Evolutionary conservation across 192 early-diverging fungal species (phyloP).

Genomic region (Borealophlyctis nickersoniae): DNA sequence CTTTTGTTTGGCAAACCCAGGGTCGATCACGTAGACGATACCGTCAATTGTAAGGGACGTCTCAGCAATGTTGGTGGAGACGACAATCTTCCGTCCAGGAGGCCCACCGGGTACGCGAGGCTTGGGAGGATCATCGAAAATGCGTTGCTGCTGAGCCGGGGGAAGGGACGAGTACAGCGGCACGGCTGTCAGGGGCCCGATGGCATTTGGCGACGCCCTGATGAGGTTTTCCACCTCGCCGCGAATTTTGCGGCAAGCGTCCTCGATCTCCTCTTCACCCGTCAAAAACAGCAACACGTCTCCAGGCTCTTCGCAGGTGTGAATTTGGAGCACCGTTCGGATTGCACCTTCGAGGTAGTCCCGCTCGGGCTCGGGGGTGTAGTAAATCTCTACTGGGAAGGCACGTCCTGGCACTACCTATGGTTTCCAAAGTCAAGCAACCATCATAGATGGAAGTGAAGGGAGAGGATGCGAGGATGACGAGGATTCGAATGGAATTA

Average conservation of each 20-base stretch:
- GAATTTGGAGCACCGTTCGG: slow-evolving; percentile 91
- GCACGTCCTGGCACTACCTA: slow-evolving; percentile 88
- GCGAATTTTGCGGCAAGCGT: slow-evolving; percentile 83
- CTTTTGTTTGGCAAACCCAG: slow-evolving; percentile 99
- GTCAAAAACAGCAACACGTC: slow-evolving; percentile 97
- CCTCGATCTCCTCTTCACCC: slow-evolving; percentile 98
- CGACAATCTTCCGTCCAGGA: slow-evolving; percentile 93
- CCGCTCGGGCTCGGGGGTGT: slow-evolving; percentile 94
- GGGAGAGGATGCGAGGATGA: neutral
- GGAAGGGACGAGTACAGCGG: slow-evolving; percentile 93
- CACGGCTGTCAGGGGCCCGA: slow-evolving; percentile 81
- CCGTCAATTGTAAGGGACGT: slow-evolving; percentile 98
- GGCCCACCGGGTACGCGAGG: slow-evolving; percentile 72
- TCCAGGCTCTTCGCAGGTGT: slow-evolving; percentile 87
- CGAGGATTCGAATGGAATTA: neutral
- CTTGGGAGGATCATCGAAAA: slow-evolving; percentile 88
- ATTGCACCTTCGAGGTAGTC: slow-evolving; percentile 98
- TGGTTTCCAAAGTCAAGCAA: neutral
- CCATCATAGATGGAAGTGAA: neutral
- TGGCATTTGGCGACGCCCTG: slow-evolving; percentile 49
- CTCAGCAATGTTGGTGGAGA: slow-evolving; percentile 97
- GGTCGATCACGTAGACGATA: slow-evolving; percentile 98
- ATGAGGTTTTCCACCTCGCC: slow-evolving; percentile 62
- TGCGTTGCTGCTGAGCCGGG: slow-evolving; percentile 83
- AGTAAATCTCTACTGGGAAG: slow-evolving; percentile 97